These are phyloP conservation scores for Stemphylium beticola DNA, from an alignment of 2,329 filamentous ascomycete species.

Conservation along the genomic window DNA sequence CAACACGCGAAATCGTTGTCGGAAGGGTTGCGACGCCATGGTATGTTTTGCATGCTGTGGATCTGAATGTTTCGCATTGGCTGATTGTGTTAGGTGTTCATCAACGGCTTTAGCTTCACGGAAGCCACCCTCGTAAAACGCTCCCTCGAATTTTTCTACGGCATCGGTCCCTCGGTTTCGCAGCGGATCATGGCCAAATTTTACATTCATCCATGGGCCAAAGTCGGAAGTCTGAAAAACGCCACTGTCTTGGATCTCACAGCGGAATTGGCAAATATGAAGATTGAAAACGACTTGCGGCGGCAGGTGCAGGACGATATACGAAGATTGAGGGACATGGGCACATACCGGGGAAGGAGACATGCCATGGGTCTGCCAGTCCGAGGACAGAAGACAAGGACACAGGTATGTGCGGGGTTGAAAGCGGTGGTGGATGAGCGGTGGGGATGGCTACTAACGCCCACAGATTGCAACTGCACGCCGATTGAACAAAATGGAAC, in stretches of 20 bases:
- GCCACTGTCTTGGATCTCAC: conserved; percentile 83
- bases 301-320: conserved; percentile 85
- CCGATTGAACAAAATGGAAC: conserved; percentile 65
- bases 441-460: conserved; percentile 17
- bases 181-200: conserved; percentile 83
- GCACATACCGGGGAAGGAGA: conserved; percentile 82
- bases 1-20: conserved; percentile 25
- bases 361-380: conserved; percentile 94
- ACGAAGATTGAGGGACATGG: conserved; percentile 84
- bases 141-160: conserved; percentile 63
- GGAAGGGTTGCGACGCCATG: conserved; percentile 29
- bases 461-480: conserved; percentile 63
- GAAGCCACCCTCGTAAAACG: conserved; percentile 84
- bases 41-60: conserved; percentile 20
- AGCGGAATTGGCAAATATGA: conserved; percentile 87
- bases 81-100: conserved; percentile 68
- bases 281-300: conserved; percentile 86
- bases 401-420: conserved; percentile 60
- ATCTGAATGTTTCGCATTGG: conserved; percentile 16
- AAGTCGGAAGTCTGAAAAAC: conserved; percentile 74
- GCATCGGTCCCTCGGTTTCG: conserved; percentile 52
- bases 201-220: conserved; percentile 83
- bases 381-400: conserved; percentile 86
- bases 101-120: conserved; percentile 84
- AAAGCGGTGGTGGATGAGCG: neutral